phyloP scores from a whole-genome alignment of 306 rosid genomes.

The Lathyrus tuberosus region DNA sequence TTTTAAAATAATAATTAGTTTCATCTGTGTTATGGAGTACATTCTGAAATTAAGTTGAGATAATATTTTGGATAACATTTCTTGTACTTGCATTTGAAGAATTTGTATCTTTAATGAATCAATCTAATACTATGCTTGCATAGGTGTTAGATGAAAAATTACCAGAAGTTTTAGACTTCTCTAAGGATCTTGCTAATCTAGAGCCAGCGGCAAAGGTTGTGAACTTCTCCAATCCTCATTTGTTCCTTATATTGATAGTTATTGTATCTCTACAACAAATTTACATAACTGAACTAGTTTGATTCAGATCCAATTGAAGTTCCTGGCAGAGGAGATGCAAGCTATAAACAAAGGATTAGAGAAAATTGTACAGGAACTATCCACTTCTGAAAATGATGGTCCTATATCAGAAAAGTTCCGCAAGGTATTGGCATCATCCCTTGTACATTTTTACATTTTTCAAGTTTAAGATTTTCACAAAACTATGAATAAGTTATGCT shows the following conservation, averaged over 20 bases:
- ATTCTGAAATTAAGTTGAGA: constrained; percentile 29
- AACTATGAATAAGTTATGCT: background rate
- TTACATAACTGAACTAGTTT: constrained; percentile 35
- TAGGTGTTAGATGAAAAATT: constrained; percentile 80
- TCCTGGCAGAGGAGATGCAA: constrained; percentile 96
- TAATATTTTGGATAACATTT: constrained; percentile 28
- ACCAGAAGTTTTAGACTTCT: constrained; percentile 85
- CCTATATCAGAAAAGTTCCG: constrained; percentile 73
- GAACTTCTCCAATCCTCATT: constrained; percentile 53
- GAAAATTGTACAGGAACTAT: constrained; percentile 79
- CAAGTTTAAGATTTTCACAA: constrained; percentile 18
- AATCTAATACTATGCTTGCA: constrained; percentile 31
- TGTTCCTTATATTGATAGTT: constrained; percentile 22
- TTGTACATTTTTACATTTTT: constrained; percentile 20
- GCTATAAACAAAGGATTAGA: constrained; percentile 91
- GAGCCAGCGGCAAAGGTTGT: constrained; percentile 89
- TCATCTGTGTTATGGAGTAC: constrained; percentile 3
- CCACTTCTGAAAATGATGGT: constrained; percentile 80
- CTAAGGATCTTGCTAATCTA: constrained; percentile 72
- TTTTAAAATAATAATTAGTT: background rate
- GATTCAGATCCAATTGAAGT: constrained; percentile 74
- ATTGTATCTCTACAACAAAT: constrained; percentile 16
- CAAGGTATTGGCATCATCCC: constrained; percentile 52
- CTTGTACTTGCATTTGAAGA: constrained; percentile 28
- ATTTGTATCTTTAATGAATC: constrained; percentile 28